Evolutionary conservation across 768 basidiomycete genomes (phyloP).

Genomic region (Boletellus sp.): DNA sequence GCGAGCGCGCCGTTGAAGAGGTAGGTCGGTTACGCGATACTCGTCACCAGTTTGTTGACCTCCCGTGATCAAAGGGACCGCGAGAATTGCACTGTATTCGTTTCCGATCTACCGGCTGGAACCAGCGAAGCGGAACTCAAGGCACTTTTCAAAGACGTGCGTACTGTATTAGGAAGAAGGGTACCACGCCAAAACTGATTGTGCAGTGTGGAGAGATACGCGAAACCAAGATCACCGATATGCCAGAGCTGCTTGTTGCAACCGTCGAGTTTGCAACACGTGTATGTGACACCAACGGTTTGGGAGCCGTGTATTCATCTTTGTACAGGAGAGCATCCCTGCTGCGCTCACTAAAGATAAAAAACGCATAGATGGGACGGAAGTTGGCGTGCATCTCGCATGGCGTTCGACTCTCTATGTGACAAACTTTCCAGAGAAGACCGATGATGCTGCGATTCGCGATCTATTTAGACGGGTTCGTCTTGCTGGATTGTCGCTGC

Average conservation of each 20-base stretch:
- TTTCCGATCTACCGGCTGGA: conserved; percentile 60
- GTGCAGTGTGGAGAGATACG: conserved; percentile 83
- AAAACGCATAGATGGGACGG: conserved; percentile 71
- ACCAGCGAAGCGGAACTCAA: conserved; percentile 64
- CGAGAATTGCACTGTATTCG: conserved; percentile 90
- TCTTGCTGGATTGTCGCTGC: neutral
- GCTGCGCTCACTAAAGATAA: conserved; percentile 93
- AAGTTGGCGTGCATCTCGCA: conserved; percentile 82
- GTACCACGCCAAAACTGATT: conserved; percentile 10
- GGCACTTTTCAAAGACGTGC: conserved; percentile 81
- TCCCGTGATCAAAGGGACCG: conserved; percentile 64
- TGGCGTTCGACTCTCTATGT: conserved; percentile 95
- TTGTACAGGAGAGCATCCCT: conserved; percentile 68
- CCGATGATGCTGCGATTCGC: conserved; percentile 74
- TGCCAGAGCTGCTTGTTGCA: conserved; percentile 62
- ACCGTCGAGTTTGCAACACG: conserved; percentile 84
- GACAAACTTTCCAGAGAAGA: conserved; percentile 88
- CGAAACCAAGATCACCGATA: conserved; percentile 73
- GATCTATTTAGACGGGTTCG: conserved; percentile 74
- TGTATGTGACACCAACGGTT: conserved; percentile 19
- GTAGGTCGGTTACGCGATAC: conserved; percentile 31
- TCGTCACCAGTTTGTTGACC: neutral
- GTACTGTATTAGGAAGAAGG: conserved; percentile 21
- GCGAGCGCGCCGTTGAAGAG: conserved; percentile 54
- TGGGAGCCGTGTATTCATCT: neutral